Evolutionary conservation across 768 basidiomycete species (phyloP).

Genomic region (Leucocoprinus sp.): DNA sequence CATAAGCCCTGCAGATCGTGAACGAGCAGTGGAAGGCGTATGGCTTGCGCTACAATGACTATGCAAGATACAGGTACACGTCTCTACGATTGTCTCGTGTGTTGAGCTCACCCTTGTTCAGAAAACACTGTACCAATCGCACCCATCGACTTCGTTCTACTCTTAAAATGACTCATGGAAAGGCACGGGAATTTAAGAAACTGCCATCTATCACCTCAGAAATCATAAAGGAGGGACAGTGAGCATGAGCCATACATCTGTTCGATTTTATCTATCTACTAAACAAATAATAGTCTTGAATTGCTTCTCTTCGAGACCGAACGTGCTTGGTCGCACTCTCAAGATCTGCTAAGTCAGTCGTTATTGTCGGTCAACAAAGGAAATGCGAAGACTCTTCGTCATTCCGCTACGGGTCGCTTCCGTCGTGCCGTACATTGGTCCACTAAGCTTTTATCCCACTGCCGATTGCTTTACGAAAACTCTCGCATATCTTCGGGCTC

Average conservation of each 20-base stretch:
- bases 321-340: too few relatives aligned
- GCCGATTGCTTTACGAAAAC: too few relatives aligned
- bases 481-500: slow-evolving; percentile 45
- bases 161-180: slow-evolving; percentile 81
- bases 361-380: slow-evolving; percentile 42
- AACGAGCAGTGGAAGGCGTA: slow-evolving; percentile 91
- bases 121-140: slow-evolving; percentile 88
- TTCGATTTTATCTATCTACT: too few relatives aligned
- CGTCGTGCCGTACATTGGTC: slow-evolving; percentile 73
- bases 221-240: slow-evolving; percentile 83
- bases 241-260: slow-evolving; percentile 15
- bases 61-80: slow-evolving; percentile 70
- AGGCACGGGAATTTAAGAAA: slow-evolving; percentile 87
- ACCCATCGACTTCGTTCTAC: slow-evolving; percentile 77
- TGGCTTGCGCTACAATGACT: slow-evolving; percentile 87
- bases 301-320: slow-evolving; percentile 91
- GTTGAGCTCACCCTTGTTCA: slow-evolving; percentile 20
- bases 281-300: too few relatives aligned
- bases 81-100: background rate
- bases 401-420: slow-evolving; percentile 73
- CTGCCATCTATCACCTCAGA: slow-evolving; percentile 57
- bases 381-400: slow-evolving; percentile 51
- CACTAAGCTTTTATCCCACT: slow-evolving; percentile 68
- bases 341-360: slow-evolving; percentile 57
- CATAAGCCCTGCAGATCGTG: slow-evolving; percentile 66